phyloP scores from a whole-genome alignment of 1,284 basidiomycete genomes.

The Trichosporon asahii region DNA sequence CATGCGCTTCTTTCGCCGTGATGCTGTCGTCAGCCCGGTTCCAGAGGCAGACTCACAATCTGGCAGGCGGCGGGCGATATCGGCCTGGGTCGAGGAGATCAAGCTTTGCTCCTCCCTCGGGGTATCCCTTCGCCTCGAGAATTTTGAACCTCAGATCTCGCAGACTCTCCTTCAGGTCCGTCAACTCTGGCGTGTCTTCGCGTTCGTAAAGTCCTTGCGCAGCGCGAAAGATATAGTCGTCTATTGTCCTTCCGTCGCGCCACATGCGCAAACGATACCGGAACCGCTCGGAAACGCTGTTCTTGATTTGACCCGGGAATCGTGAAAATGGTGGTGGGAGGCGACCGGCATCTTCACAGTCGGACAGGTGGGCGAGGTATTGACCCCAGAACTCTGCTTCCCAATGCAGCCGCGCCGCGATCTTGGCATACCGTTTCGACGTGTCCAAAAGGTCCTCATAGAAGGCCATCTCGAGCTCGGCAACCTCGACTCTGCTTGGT shows the following conservation, averaged over 20 bases:
- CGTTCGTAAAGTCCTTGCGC: background rate
- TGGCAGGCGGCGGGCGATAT: background rate
- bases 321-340: background rate
- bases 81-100: background rate
- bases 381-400: background rate
- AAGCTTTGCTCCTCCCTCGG: background rate
- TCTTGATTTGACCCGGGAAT: background rate
- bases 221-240: background rate
- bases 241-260: background rate
- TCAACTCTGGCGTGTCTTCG: background rate
- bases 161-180: background rate
- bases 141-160: background rate
- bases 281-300: background rate
- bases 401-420: background rate
- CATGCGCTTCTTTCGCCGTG: background rate
- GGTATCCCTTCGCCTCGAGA: background rate
- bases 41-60: background rate
- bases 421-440: background rate
- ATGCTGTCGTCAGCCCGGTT: background rate
- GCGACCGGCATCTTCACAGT: background rate
- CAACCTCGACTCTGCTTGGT: background rate
- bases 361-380: background rate
- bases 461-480: background rate
- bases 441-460: background rate
- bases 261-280: background rate